These are phyloP conservation scores for Ceratobasidium sp. DNA, from an alignment of 1,284 basidiomycete species.

Conservation along the genomic window DNA sequence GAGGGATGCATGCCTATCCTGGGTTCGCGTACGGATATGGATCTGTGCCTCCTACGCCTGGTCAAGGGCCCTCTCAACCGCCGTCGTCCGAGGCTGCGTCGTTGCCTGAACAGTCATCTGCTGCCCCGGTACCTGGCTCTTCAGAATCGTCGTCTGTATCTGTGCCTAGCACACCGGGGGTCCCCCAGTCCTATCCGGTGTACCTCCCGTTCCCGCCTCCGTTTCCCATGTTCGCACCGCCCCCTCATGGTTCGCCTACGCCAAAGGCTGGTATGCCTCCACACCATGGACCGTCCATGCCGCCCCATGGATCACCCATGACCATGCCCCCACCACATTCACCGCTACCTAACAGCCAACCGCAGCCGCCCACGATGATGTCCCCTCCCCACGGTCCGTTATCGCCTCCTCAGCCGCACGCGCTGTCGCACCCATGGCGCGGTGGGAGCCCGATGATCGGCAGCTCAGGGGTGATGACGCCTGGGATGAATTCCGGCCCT, in stretches of 20 bases:
- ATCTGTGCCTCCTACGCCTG: background rate
- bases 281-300: background rate
- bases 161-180: background rate
- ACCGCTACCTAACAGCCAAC: background rate
- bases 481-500: background rate
- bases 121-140: background rate
- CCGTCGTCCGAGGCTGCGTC: background rate
- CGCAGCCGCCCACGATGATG: conserved; percentile 11
- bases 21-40: conserved; percentile 28
- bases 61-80: conserved; percentile 3
- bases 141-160: background rate
- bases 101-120: background rate
- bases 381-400: background rate
- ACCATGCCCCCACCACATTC: background rate
- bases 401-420: conserved; percentile 29
- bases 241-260: conserved; percentile 19
- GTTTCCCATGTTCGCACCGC: conserved; percentile 16
- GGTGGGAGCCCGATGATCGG: conserved; percentile 19
- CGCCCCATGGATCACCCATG: background rate
- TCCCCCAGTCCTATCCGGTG: background rate
- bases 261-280: background rate
- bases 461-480: conserved; percentile 8
- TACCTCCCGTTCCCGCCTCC: conserved; percentile 12
- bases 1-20: conserved; percentile 10
- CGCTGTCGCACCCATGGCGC: conserved; percentile 5